phyloP scores from a whole-genome alignment of 2,329 filamentous ascomycete species.

The Alternaria gansuensis region DNA sequence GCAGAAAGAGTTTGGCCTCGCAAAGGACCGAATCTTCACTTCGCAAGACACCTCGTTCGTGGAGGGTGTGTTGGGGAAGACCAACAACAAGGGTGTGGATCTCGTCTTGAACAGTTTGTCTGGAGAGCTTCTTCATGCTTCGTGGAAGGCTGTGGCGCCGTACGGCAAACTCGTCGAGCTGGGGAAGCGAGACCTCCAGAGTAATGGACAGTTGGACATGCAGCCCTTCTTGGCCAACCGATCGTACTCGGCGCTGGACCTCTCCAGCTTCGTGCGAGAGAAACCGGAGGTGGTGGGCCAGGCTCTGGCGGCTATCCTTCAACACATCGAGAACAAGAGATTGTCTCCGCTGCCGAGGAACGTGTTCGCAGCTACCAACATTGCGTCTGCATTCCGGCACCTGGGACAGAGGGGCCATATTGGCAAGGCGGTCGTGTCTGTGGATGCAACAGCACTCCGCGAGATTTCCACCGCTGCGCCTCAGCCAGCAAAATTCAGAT shows the following conservation, averaged over 20 bases:
- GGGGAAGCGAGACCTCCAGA: constrained; percentile 9
- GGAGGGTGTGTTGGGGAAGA: constrained; percentile 29
- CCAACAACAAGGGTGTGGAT: constrained; percentile 37
- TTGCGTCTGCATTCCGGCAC: constrained; percentile 22
- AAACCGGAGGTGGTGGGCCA: too few relatives aligned
- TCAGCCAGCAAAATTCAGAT: neutral
- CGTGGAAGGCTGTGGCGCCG: constrained; percentile 57
- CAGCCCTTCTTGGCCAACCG: neutral
- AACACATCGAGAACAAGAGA: too few relatives aligned
- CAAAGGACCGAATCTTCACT: constrained; percentile 35
- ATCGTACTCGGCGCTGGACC: neutral
- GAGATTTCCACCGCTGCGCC: too few relatives aligned
- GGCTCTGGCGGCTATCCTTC: too few relatives aligned
- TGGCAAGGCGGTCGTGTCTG: constrained; percentile 12
- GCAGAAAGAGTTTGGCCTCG: constrained; percentile 14
- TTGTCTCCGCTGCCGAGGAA: too few relatives aligned
- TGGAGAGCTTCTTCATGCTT: constrained; percentile 42
- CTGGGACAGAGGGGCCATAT: constrained; percentile 24
- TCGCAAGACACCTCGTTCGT: constrained; percentile 7
- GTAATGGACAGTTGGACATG: neutral
- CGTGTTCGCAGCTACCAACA: too few relatives aligned
- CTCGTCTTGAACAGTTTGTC: constrained; percentile 34
- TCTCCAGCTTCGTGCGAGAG: too few relatives aligned
- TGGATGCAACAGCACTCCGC: neutral
- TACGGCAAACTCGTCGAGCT: constrained; percentile 25